Evolutionary conservation across 495 filamentous ascomycete species (phyloP).

Genomic region (Delitschia confertaspora): DNA sequence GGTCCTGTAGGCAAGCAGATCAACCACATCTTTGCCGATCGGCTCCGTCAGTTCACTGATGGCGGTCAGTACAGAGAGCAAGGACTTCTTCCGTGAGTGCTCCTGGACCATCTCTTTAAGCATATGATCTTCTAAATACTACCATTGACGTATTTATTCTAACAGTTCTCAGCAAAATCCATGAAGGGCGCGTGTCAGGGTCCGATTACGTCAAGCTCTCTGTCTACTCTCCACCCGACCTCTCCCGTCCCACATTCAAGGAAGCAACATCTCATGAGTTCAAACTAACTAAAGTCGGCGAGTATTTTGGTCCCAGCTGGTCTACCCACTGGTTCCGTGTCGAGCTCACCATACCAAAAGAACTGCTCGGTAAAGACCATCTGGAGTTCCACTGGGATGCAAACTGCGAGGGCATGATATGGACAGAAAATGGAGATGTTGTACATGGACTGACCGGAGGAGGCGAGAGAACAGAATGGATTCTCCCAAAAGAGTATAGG

Average conservation of each 20-base stretch:
- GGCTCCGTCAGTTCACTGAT: constrained; percentile 70
- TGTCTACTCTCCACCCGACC: constrained; percentile 75
- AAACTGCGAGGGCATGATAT: constrained; percentile 84
- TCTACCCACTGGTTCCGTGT: constrained; percentile 97
- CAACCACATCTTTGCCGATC: constrained; percentile 74
- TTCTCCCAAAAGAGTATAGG: constrained; percentile 66
- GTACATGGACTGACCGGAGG: constrained; percentile 90
- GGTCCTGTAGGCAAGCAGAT: constrained; percentile 76
- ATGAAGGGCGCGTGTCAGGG: constrained; percentile 63
- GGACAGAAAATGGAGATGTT: constrained; percentile 77
- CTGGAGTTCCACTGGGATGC: constrained; percentile 95
- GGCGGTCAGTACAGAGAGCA: constrained; percentile 71
- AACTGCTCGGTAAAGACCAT: constrained; percentile 61
- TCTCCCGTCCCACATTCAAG: constrained; percentile 75
- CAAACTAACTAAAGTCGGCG: constrained; percentile 61
- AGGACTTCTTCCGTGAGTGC: constrained; percentile 58
- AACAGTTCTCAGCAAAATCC: constrained; percentile 50
- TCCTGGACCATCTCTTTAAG: not conserved
- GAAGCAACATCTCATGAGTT: constrained; percentile 79
- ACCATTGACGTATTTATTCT: constrained; percentile 2
- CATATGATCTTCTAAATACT: not conserved
- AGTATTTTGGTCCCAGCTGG: constrained; percentile 87
- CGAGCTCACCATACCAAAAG: constrained; percentile 61
- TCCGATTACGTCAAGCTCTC: constrained; percentile 72
- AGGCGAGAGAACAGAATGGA: constrained; percentile 82